Conservation (phyloP, 2,329 filamentous ascomycete genomes). For the Chaetoscypha palmicola region DNA sequence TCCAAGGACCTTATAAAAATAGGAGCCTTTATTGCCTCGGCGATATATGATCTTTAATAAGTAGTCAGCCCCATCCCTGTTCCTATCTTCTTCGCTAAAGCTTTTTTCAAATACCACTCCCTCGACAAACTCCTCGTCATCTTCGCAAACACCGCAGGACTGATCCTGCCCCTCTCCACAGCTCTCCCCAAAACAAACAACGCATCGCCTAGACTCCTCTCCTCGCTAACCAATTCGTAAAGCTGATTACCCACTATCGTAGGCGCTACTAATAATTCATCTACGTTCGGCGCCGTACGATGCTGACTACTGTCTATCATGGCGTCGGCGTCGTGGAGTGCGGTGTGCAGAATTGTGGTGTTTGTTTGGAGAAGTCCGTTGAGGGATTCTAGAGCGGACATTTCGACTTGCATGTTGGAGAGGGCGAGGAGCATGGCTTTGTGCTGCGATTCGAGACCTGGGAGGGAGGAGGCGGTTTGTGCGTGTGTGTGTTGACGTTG, state of each 20-base stretch:
- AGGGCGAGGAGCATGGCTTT: conserved; percentile 67
- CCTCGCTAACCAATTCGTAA: conserved; percentile 83
- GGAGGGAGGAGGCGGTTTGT: conserved; percentile 68
- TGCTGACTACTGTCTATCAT: conserved; percentile 67
- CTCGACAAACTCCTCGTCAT: conserved; percentile 67
- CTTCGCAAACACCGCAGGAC: conserved; percentile 68
- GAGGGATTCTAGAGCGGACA: conserved; percentile 62
- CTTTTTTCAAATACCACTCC: conserved; percentile 81
- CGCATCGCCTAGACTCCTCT: conserved; percentile 77
- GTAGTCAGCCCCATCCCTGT: conserved; percentile 60
- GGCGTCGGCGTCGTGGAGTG: conserved; percentile 69
- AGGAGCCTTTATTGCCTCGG: no score
- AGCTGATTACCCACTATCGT: conserved; percentile 90
- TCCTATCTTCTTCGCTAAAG: conserved; percentile 69
- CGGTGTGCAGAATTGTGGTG: conserved; percentile 68
- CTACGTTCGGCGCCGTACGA: conserved; percentile 67
- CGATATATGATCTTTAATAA: conserved; percentile 10
- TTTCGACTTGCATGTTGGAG: conserved; percentile 64
- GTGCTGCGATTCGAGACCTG: conserved; percentile 72
- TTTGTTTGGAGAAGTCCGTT: conserved; percentile 68
- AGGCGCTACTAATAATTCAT: conserved; percentile 87
- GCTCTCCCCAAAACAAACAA: conserved; percentile 75
- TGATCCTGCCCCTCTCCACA: conserved; percentile 65
- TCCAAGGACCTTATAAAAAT: no score
- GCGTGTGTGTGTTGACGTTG: conserved; percentile 62